Percentiles rank a stretch among this genome's conserved stretches.
phyloP scores from a whole-genome alignment of 2,329 filamentous ascomycete species.

The Grosmannia penicillata region DNA sequence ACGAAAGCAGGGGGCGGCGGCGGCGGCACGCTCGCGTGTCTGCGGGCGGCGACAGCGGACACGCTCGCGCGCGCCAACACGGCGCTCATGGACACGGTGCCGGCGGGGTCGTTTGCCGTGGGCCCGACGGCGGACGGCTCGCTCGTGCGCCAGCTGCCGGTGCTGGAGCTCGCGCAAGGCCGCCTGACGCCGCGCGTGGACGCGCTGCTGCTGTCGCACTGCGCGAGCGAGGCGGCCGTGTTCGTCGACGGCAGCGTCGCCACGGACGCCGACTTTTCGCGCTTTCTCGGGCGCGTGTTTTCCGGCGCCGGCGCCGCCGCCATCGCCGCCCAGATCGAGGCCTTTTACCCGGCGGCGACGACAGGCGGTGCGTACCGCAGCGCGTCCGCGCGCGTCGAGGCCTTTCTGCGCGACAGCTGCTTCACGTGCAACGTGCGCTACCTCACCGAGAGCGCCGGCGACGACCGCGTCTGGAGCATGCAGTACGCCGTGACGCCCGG shows the following conservation, averaged over 20 bases:
- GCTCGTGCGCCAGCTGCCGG: constrained; percentile 17
- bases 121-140: constrained; percentile 18
- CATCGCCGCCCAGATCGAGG: constrained; percentile 13
- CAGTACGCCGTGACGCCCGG: constrained; percentile 25
- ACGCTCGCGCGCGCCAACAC: constrained; percentile 15
- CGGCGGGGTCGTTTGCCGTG: constrained; percentile 16
- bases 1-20: no score
- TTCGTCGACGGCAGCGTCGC: constrained; percentile 16
- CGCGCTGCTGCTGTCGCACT: constrained; percentile 17
- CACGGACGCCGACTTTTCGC: constrained; percentile 18
- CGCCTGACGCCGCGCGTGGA: constrained; percentile 15
- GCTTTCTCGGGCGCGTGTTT: constrained; percentile 17
- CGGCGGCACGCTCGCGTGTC: constrained; percentile 11
- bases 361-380: constrained; percentile 6
- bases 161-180: constrained; percentile 16
- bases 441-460: constrained; percentile 21
- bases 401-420: constrained; percentile 18
- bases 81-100: constrained; percentile 13
- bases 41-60: constrained; percentile 13
- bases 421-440: constrained; percentile 23
- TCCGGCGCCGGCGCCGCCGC: constrained; percentile 14
- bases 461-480: constrained; percentile 21
- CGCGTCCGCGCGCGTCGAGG: constrained; percentile 16
- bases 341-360: constrained; percentile 15
- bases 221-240: constrained; percentile 15